Percentiles rank a stretch among this genome's conserved stretches.
These are phyloP conservation scores for Pilasporangium apinafurcum DNA, from an alignment of 352 stramenopile species.

Conservation along the genomic window DNA sequence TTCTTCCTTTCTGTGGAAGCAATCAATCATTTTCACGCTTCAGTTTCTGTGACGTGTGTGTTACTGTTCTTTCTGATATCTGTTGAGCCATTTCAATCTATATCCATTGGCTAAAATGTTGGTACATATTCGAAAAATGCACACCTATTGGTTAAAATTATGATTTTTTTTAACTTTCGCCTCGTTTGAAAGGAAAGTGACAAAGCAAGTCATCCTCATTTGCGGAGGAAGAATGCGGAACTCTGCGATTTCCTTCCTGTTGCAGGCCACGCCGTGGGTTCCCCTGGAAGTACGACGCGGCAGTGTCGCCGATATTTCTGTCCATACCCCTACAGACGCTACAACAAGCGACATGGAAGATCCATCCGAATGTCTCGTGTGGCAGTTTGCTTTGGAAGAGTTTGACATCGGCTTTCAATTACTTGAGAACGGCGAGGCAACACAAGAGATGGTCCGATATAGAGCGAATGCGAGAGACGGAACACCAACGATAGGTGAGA, in stretches of 20 bases:
- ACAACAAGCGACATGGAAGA: constrained; percentile 6
- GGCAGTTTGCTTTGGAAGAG: constrained; percentile 58
- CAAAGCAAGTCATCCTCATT: no score
- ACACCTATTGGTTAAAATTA: no score
- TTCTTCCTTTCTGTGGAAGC: no score
- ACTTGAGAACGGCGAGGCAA: constrained; percentile 26
- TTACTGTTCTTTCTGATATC: no score
- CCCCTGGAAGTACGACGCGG: constrained; percentile 41
- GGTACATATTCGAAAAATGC: no score
- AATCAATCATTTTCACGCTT: no score
- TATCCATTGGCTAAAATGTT: no score
- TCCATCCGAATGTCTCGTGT: constrained; percentile 33
- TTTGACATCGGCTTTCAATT: constrained; percentile 61
- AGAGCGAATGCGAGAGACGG: constrained; percentile 11
- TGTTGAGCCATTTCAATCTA: no score
- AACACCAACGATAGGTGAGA: background rate
- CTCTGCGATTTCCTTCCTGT: constrained; percentile 35
- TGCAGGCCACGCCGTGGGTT: constrained; percentile 48
- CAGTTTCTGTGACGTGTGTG: no score
- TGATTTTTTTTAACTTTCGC: no score
- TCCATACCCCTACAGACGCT: constrained; percentile 13
- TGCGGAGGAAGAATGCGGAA: no score
- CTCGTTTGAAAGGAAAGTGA: no score
- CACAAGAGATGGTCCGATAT: constrained; percentile 31
- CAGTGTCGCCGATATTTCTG: constrained; percentile 35